phyloP scores from a whole-genome alignment of 345 rosid genomes.

The Heritiera fomes region DNA sequence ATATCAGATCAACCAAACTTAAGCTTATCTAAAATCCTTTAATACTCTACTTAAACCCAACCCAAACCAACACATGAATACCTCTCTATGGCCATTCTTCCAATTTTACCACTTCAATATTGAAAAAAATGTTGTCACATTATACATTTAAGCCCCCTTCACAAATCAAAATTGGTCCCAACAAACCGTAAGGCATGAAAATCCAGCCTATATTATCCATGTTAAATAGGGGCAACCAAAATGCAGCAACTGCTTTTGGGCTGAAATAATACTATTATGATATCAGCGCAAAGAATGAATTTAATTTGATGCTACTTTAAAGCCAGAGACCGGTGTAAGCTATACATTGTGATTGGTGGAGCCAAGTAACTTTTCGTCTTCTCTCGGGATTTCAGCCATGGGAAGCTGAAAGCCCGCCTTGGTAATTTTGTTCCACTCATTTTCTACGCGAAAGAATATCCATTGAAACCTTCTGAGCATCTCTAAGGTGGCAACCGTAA shows the following conservation, averaged over 20 bases:
- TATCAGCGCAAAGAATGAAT: constrained; percentile 29
- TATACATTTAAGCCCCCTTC: constrained; percentile 3
- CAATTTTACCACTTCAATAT: too few species aligned
- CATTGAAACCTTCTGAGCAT: constrained; percentile 87
- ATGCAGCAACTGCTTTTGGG: constrained; percentile 4
- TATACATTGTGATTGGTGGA: constrained; percentile 65
- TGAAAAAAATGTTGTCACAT: too few species aligned
- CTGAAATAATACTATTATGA: background rate
- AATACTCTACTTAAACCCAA: too few species aligned
- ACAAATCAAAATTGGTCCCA: constrained; percentile 10
- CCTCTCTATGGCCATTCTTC: too few species aligned
- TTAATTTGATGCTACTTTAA: constrained; percentile 18
- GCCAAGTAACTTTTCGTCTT: constrained; percentile 69
- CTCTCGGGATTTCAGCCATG: constrained; percentile 51
- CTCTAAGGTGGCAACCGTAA: constrained; percentile 65
- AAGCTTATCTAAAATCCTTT: too few species aligned
- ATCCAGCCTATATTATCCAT: background rate
- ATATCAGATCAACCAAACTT: too few species aligned
- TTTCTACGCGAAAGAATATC: constrained; percentile 96
- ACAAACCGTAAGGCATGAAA: background rate
- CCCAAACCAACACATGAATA: too few species aligned
- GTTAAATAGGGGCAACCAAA: constrained; percentile 3
- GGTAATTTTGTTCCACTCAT: constrained; percentile 90
- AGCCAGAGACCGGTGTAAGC: constrained; percentile 19
- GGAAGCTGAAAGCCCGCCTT: constrained; percentile 62